phyloP scores from a whole-genome alignment of 192 early-diverging fungal genomes.

The Coemansia sp. region DNA sequence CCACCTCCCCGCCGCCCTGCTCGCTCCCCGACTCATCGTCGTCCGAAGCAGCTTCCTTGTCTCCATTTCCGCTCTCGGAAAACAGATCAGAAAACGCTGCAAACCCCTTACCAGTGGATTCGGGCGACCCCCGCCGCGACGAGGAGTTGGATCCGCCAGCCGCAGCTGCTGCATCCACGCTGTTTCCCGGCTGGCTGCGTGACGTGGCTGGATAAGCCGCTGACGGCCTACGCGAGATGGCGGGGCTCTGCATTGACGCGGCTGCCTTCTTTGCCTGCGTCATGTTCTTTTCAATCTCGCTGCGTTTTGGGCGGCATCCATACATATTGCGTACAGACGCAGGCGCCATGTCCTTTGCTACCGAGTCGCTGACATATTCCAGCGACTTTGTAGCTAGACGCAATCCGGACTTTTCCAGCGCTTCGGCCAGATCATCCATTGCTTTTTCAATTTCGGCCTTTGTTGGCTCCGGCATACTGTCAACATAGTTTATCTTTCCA shows the following conservation, averaged over 20 bases:
- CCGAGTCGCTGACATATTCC: constrained; percentile 19
- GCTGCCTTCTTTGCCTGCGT: constrained; percentile 10
- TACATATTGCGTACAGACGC: constrained; percentile 25
- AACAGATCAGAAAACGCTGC: constrained; percentile 24
- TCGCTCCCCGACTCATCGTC: constrained; percentile 3
- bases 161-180: neutral
- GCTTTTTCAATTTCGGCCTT: constrained; percentile 27
- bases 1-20: neutral
- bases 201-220: neutral
- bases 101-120: constrained; percentile 6
- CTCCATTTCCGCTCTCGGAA: constrained; percentile 11
- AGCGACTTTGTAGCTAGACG: constrained; percentile 16
- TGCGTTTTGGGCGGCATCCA: constrained; percentile 10
- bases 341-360: constrained; percentile 22
- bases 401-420: constrained; percentile 16
- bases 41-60: neutral
- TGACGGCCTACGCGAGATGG: constrained; percentile 16
- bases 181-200: neutral
- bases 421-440: constrained; percentile 21
- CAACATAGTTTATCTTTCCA: constrained; percentile 18
- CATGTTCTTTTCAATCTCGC: constrained; percentile 10
- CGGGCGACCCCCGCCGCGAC: constrained; percentile 21
- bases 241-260: constrained; percentile 2
- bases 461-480: constrained; percentile 16
- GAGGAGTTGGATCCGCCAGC: constrained; percentile 15